Evolutionary conservation across 495 filamentous ascomycete species (phyloP), one percentile per base, ranked within the genome.

Genomic region (Rhypophila decipiens): DNA sequence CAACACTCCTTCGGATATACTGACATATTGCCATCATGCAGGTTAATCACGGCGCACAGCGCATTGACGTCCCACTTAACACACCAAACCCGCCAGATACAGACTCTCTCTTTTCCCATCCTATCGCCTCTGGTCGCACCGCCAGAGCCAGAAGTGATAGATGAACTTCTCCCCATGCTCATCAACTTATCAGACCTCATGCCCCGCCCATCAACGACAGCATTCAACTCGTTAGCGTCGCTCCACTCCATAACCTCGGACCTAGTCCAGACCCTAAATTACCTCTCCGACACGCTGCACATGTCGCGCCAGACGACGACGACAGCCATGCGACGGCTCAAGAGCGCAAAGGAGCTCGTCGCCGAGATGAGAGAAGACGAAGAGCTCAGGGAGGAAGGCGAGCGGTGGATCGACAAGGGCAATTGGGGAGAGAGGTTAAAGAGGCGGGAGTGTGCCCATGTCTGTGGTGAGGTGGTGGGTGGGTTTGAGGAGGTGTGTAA

Each of bases 401-500:
- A 84, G 42, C 68, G 81, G 23, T 96, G 86, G 85, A 73, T 98
- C 46, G 81, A 84, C 46, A 74, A 72, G 17, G 87, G 86, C 5
- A 81, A 86, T 51, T 96, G 91, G 89, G 79, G 86, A 35, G 80
- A 83, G 47, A 77, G 84, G 46, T 64, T 95, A 27, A 70, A 68
- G 46, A 80, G 78, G 33, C 77, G 93, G 29, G 87, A 94, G 63
- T 90, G 88, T 50, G 87, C 81, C 20, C 70, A 72, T 36, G 84
- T 85, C 34, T 96, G 86, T 71, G 74, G 79, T 2, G 89, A 91
- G 51, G 89, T 98, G 18, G 82, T 95, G 12, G 86, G 83, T 24
- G 93, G 90, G 8, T 97, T 97, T 64, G 93, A 95, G 66, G 80
- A 84, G 49, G 80, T 90, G 1, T 95, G 88, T 64, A 82, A 80